These are phyloP conservation scores for Macadamia tetraphylla DNA, from an alignment of 164 flowering plant genomes.

Conservation along the genomic window DNA sequence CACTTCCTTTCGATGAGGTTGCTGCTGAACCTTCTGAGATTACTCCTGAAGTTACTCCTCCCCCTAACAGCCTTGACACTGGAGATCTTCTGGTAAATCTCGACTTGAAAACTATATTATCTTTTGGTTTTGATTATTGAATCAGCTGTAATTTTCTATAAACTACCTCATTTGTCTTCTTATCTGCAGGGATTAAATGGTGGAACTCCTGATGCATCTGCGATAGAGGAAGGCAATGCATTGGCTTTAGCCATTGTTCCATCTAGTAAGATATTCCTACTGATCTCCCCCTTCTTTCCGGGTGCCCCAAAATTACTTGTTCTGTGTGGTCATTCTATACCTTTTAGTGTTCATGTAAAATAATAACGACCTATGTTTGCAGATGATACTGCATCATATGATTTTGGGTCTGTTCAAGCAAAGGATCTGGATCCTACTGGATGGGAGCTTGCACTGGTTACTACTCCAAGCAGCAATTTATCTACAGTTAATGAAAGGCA, in stretches of 20 bases:
- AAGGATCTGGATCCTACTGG: slow-evolving; percentile 83
- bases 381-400: slow-evolving; percentile 46
- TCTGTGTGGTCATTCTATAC: no score
- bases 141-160: not conserved
- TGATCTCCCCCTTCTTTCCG: no score
- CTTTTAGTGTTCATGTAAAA: no score
- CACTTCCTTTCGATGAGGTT: slow-evolving; percentile 4
- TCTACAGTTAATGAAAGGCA: slow-evolving; percentile 72
- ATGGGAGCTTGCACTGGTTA: slow-evolving; percentile 97
- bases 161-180: not conserved
- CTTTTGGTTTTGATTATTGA: not conserved
- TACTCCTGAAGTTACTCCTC: slow-evolving; percentile 24
- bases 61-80: slow-evolving; percentile 35
- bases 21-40: slow-evolving; percentile 18
- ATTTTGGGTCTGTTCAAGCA: slow-evolving; percentile 33
- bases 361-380: slow-evolving; percentile 8
- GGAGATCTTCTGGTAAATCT: slow-evolving; percentile 80
- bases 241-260: slow-evolving; percentile 89
- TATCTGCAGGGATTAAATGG: slow-evolving; percentile 56
- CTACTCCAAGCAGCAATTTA: slow-evolving; percentile 66
- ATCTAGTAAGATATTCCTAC: slow-evolving; percentile 31
- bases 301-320: no score
- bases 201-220: slow-evolving; percentile 53
- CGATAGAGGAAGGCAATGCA: slow-evolving; percentile 87
- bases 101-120: not conserved